Percentiles rank a stretch among this genome's conserved stretches.
These are phyloP conservation scores for Ophiobolus disseminans DNA, from an alignment of 2,329 filamentous ascomycete genomes.

Conservation along the genomic window DNA sequence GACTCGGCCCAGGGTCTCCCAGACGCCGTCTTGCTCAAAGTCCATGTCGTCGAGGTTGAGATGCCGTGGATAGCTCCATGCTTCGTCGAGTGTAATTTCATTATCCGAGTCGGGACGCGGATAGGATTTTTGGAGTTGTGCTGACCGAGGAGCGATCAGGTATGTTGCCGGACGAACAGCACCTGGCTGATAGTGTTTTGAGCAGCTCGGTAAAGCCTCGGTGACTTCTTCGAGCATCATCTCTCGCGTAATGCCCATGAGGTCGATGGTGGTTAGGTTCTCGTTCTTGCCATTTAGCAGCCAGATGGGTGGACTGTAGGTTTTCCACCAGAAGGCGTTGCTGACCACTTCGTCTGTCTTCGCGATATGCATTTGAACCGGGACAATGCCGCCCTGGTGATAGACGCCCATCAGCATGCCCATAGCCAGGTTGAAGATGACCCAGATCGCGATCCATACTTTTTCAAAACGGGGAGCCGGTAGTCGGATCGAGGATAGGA, in stretches of 20 bases:
- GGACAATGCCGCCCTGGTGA: conserved; percentile 80
- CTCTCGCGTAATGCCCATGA: conserved; percentile 74
- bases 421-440: conserved; percentile 72
- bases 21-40: conserved; percentile 77
- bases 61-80: conserved; percentile 73
- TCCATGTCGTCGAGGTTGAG: conserved; percentile 82
- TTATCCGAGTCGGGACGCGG: conserved; percentile 16
- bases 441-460: conserved; percentile 66
- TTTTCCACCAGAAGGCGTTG: conserved; percentile 83
- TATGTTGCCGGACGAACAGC: conserved; percentile 62
- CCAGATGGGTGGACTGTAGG: conserved; percentile 82
- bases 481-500: conserved; percentile 74
- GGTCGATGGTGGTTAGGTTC: conserved; percentile 72
- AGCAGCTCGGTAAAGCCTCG: conserved; percentile 60
- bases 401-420: conserved; percentile 80
- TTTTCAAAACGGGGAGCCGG: conserved; percentile 62
- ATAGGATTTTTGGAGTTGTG: conserved; percentile 71
- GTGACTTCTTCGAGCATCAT: conserved; percentile 66
- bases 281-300: conserved; percentile 78
- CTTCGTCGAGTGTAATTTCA: conserved; percentile 69
- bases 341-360: conserved; percentile 70
- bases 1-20: conserved; percentile 72
- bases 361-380: conserved; percentile 76
- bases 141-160: conserved; percentile 75
- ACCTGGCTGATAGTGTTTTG: conserved; percentile 33